Percentiles rank a stretch among this genome's conserved stretches.
Conservation (phyloP, 2,329 filamentous ascomycete species). For the Lasiodiplodia citricola region DNA sequence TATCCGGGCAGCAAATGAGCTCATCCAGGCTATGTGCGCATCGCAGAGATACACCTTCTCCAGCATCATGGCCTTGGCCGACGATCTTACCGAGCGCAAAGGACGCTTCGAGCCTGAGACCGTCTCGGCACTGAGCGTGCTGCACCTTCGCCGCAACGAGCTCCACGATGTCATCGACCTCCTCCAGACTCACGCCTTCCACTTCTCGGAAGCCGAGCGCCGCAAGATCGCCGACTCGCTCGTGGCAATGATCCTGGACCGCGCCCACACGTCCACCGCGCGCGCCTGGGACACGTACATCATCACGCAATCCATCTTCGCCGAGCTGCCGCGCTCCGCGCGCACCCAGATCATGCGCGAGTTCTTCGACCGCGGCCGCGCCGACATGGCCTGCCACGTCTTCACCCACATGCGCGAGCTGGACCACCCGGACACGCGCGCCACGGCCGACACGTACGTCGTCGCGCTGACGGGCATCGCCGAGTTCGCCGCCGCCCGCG, state of each 20-base stretch:
- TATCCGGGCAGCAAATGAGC: constrained; percentile 69
- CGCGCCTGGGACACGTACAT: constrained; percentile 67
- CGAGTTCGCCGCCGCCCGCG: constrained; percentile 42
- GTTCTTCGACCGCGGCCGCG: constrained; percentile 77
- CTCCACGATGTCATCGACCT: constrained; percentile 80
- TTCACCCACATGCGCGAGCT: constrained; percentile 95
- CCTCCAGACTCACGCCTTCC: constrained; percentile 74
- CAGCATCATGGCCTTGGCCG: constrained; percentile 73
- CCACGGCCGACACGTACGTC: constrained; percentile 76
- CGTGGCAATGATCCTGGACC: constrained; percentile 70
- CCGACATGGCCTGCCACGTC: constrained; percentile 84
- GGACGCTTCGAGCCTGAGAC: constrained; percentile 75
- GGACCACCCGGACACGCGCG: constrained; percentile 65
- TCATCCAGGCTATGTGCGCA: constrained; percentile 71
- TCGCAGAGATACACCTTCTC: constrained; percentile 68
- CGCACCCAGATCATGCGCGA: constrained; percentile 77
- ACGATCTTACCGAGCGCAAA: constrained; percentile 72
- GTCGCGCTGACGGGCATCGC: constrained; percentile 78
- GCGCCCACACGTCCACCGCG: constrained; percentile 65
- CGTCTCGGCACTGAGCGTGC: constrained; percentile 71
- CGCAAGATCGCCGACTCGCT: constrained; percentile 69
- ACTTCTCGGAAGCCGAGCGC: constrained; percentile 74
- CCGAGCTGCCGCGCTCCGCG: constrained; percentile 66
- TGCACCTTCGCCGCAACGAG: constrained; percentile 78
- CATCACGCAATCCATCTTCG: constrained; percentile 63